Percentiles rank a stretch among this genome's conserved stretches.
These are phyloP conservation scores for Casuarina cunninghamiana DNA, from an alignment of 306 rosid species.

Conservation along the genomic window DNA sequence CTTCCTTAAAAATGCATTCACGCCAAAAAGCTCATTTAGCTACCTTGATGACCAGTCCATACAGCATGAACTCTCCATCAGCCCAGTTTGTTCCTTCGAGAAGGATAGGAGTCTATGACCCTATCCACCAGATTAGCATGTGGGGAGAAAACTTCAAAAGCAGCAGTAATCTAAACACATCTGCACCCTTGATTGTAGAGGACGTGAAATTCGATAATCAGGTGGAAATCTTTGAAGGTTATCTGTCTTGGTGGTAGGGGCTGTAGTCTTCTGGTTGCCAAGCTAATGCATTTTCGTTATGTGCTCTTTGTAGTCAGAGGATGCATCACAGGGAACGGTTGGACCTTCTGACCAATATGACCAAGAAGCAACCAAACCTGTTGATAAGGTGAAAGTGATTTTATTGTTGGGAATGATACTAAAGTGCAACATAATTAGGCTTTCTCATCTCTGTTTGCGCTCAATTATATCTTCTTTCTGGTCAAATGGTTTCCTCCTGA, in stretches of 20 bases:
- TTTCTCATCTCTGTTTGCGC: not conserved
- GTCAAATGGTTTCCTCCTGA: not conserved
- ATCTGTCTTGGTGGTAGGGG: constrained; percentile 20
- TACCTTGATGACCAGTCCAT: constrained; percentile 38
- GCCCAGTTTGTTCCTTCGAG: constrained; percentile 63
- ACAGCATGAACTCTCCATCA: constrained; percentile 65
- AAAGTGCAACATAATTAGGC: not conserved
- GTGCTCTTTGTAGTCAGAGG: constrained; percentile 42
- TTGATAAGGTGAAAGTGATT: constrained; percentile 41
- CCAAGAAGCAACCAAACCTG: constrained; percentile 44
- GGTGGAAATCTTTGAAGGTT: constrained; percentile 36
- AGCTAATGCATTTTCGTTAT: constrained; percentile 9
- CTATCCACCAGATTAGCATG: constrained; percentile 73
- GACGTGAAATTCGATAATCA: constrained; percentile 58
- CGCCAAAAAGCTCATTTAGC: constrained; percentile 23
- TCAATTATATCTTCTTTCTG: not conserved
- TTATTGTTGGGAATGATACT: not conserved
- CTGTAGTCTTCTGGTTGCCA: constrained; percentile 8
- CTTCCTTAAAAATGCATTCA: not conserved
- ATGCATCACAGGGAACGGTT: constrained; percentile 44
- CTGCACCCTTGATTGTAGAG: constrained; percentile 53
- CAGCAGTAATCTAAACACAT: constrained; percentile 44
- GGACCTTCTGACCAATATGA: constrained; percentile 42
- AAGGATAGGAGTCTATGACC: constrained; percentile 75
- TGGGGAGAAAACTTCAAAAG: constrained; percentile 78